Conservation (phyloP, 371 early-diverging fungal species). For the Entomophthora muscae region DNA sequence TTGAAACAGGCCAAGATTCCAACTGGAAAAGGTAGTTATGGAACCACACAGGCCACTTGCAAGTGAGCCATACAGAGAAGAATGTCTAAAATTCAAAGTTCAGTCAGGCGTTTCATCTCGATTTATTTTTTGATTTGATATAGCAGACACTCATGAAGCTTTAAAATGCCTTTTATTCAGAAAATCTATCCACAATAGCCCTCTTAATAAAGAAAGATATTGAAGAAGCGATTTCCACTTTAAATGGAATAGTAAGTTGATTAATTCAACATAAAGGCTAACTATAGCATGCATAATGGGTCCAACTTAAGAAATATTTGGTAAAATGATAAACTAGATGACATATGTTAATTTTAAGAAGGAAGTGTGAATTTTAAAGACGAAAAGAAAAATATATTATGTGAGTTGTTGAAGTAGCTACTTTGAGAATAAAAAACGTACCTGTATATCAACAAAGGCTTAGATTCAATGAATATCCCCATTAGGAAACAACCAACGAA, state of each 20-base stretch:
- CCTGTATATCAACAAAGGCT: background rate
- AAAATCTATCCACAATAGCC: background rate
- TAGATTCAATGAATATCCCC: background rate
- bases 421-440: background rate
- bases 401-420: background rate
- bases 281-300: background rate
- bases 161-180: no score
- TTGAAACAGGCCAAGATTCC: constrained; percentile 4
- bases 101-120: no score
- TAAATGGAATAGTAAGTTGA: background rate
- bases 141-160: background rate
- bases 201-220: background rate
- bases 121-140: background rate
- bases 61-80: background rate
- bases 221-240: background rate
- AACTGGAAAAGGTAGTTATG: constrained; percentile 9
- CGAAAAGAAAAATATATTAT: background rate
- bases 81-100: background rate
- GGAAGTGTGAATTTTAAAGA: background rate
- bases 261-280: background rate
- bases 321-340: background rate
- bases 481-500: background rate
- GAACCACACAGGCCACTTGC: constrained; percentile 9
- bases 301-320: background rate
- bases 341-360: background rate